Conservation (phyloP, 2,329 filamentous ascomycete species). For the Claviceps humidiphila region DNA sequence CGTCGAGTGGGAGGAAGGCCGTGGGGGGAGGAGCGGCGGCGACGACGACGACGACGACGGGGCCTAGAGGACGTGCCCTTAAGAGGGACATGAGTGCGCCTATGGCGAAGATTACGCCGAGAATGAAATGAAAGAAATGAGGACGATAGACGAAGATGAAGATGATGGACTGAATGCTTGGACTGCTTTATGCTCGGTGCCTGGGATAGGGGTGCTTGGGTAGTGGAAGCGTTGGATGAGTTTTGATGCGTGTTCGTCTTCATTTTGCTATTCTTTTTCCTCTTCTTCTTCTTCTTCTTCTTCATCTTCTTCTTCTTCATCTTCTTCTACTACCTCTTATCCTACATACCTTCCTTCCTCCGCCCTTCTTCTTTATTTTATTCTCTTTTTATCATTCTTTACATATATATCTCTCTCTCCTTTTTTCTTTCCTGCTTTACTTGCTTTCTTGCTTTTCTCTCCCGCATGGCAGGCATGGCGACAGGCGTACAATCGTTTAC, state of each 20-base stretch:
- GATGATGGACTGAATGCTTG: neutral
- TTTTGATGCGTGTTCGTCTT: neutral
- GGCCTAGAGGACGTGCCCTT: conserved; percentile 10
- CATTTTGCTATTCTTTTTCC: neutral
- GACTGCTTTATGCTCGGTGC: neutral
- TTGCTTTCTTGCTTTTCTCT: neutral
- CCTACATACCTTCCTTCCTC: no score
- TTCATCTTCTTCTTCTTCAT: neutral
- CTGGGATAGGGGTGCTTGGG: neutral
- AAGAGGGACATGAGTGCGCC: conserved; percentile 38
- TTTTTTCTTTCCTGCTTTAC: neutral
- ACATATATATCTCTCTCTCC: neutral
- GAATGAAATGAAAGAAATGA: conserved; percentile 1
- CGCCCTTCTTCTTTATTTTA: neutral
- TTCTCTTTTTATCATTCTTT: neutral
- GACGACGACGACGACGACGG: conserved; percentile 31
- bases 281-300: neutral
- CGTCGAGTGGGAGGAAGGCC: conserved; percentile 43
- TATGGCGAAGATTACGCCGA: conserved; percentile 12
- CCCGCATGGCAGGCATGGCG: conserved; percentile 5
- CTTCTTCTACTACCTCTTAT: neutral
- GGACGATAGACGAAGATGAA: no score
- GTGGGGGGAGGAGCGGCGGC: conserved; percentile 52
- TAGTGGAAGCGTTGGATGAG: neutral
- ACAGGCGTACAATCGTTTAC: conserved; percentile 3